Base-by-base conservation (phyloP, 2,329 filamentous ascomycete species). In the Fusarium mundagurra region DNA sequence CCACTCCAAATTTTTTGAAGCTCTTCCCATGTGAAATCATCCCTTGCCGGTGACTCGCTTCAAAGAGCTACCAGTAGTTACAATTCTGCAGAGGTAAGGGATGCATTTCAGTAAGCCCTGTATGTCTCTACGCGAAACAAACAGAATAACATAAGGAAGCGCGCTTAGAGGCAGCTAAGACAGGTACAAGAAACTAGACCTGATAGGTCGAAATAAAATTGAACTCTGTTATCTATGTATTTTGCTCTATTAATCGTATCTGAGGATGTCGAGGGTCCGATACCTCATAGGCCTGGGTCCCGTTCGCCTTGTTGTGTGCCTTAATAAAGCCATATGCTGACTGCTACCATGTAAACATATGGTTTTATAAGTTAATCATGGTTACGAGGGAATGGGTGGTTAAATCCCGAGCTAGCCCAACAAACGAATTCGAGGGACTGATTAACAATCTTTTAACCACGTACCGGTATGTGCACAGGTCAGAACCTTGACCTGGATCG, bases 121-220 rank as follows among this genome's bases (percentile, higher is more conserved):
- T 27, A 54, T 74, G 54, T 61, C 54, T 74, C 55, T 74, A 66
- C 41, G 43, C 67, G 67, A 74, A 72, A 71, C 71, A 61, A 39
- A 51, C 18, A 55, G 47, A 45, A 33, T 43, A 50, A 24, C 22
- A 29, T 39, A 24, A 53, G 47, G n/a, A n/a, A 27, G 20, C 34
- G 33, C 39, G 41, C 34, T 64, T 51, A 33, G 29, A 24, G 14
- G 53, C 50, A 59, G 57, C 45, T 18, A 47, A 71, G 62, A 71
- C 50, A 69, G 27, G 41, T 34, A 48, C 24, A 16, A 45, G 58
- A 34, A 57, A 33, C 54, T 57, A 61, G 51, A 38, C 50, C 65
- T 50, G 62, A 16, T 33, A 13, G 31, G 48, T 36, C 24, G 41
- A 34, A 31, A 47, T 22, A 67, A 53, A n/a, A 43, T 54, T 39